Conservation (phyloP, 805 yeast species). For the Teunomyces cretensis region DNA sequence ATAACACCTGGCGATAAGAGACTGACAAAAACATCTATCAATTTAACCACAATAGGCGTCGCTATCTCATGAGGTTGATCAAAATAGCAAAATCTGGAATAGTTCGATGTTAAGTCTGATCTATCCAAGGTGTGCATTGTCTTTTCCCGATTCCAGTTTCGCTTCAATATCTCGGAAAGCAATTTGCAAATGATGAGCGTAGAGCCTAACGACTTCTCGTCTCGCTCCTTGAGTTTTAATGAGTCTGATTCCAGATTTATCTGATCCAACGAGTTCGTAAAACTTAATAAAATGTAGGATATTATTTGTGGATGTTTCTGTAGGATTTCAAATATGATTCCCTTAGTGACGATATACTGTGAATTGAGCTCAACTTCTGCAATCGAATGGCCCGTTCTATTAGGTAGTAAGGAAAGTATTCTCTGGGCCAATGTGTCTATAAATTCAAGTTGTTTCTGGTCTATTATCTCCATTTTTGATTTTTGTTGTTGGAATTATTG, state of each 20-base stretch:
- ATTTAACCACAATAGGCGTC: conserved; percentile 14
- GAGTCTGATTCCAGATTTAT: conserved; percentile 22
- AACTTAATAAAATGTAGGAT: conserved; percentile 18
- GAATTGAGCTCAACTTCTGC: conserved; percentile 43
- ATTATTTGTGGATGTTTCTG: conserved; percentile 15
- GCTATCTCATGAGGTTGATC: conserved; percentile 29
- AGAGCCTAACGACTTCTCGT: conserved; percentile 30
- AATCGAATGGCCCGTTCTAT: conserved; percentile 36
- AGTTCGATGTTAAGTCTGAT: conserved; percentile 13
- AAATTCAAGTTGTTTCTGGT: conserved; percentile 13
- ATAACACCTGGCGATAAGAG: conserved; percentile 31
- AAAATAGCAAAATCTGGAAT: conserved; percentile 28
- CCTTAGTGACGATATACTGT: conserved; percentile 33
- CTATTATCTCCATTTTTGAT: not conserved
- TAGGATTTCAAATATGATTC: conserved; percentile 24
- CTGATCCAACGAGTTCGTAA: conserved; percentile 23
- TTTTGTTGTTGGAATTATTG: not conserved
- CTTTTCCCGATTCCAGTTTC: conserved; percentile 28
- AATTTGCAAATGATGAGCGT: conserved; percentile 33
- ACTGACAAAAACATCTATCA: conserved; percentile 30
- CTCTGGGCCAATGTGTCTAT: conserved; percentile 26
- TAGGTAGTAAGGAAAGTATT: conserved; percentile 36
- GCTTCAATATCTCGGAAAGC: conserved; percentile 26
- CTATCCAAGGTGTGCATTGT: conserved; percentile 11
- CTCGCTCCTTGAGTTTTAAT: conserved; percentile 25